Evolutionary conservation across 257 asterid genomes (phyloP).

Genomic region (Jasminum sambac): DNA sequence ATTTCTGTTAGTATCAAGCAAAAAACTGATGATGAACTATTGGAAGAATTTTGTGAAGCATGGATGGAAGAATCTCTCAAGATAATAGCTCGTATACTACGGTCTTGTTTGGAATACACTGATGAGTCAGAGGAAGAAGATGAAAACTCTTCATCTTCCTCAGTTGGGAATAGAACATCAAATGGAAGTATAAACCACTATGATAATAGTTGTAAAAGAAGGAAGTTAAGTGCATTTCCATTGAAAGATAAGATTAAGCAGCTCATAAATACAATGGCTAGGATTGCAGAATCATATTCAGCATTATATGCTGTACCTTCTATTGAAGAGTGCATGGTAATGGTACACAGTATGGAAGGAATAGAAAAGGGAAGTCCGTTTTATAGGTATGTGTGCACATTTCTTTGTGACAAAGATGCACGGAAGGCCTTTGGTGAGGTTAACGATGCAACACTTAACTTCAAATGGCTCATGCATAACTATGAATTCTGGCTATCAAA

Average conservation of each 20-base stretch:
- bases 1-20: not conserved
- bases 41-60: not conserved
- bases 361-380: not conserved
- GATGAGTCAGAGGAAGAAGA: not conserved
- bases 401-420: not conserved
- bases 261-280: not conserved
- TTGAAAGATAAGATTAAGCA: not conserved
- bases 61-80: not conserved
- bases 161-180: not conserved
- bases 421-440: not conserved
- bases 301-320: not conserved
- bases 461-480: not conserved
- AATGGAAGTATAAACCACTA: not conserved
- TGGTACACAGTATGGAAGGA: slow-evolving; percentile 1
- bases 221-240: not conserved
- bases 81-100: not conserved
- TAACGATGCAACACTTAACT: not conserved
- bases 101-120: not conserved
- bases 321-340: not conserved
- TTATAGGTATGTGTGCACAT: slow-evolving; percentile 1
- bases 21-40: not conserved
- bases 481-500: not conserved
- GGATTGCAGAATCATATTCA: not conserved
- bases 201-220: not conserved
- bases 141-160: not conserved